phyloP scores from a whole-genome alignment of 2,329 filamentous ascomycete species.

The Daldinia sp. region DNA sequence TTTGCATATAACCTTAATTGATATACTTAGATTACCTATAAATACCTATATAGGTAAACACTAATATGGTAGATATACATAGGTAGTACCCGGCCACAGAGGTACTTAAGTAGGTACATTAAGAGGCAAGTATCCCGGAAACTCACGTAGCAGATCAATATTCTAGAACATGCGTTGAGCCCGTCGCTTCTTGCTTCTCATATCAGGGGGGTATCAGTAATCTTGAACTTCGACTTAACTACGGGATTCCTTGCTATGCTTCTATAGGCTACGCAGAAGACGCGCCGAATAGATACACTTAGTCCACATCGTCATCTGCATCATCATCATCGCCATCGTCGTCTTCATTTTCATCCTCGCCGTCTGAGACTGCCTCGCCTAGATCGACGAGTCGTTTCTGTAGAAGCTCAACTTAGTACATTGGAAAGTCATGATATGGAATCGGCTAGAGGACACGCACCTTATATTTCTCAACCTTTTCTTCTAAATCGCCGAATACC shows the following conservation, averaged over 20 bases:
- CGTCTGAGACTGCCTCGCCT: conserved; percentile 77
- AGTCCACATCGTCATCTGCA: conserved; percentile 45
- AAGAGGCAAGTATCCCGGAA: no score
- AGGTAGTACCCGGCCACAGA: not conserved
- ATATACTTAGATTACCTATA: not conserved
- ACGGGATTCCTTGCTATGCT: not conserved
- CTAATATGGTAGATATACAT: no score
- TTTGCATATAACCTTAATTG: conserved; percentile 5
- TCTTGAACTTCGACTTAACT: not conserved
- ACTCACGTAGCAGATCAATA: no score
- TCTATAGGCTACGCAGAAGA: not conserved
- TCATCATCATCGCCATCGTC: conserved; percentile 56
- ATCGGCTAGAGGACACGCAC: conserved; percentile 52
- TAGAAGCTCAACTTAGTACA: conserved; percentile 35
- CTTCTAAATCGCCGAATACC: conserved; percentile 81
- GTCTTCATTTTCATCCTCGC: conserved; percentile 67
- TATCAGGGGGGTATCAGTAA: conserved; percentile 12
- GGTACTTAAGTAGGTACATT: not conserved
- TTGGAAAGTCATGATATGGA: not conserved
- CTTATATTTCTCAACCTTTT: conserved; percentile 79
- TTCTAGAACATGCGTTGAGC: not conserved
- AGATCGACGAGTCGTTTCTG: conserved; percentile 69
- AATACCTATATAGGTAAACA: no score
- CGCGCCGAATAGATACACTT: conserved; percentile 13
- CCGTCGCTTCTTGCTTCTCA: not conserved